Base-by-base conservation (phyloP, 2,329 filamentous ascomycete species). In the Fusarium circinatum region DNA sequence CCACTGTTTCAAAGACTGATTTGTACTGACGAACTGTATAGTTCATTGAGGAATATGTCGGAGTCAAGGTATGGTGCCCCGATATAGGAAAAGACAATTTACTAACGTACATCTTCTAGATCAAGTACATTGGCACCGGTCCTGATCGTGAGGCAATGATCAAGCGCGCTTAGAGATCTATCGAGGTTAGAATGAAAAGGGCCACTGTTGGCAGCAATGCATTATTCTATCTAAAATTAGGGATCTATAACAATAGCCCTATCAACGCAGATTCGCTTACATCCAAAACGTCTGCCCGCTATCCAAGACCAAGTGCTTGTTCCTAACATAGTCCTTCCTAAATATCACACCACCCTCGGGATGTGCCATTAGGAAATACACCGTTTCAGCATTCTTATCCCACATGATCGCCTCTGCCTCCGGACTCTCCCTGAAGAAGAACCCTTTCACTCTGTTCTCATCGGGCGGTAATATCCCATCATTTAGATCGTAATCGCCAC, bases 91-190 rank as follows among this genome's bases (percentile, higher is more conserved):
- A 11, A 15, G 24, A 3, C 1, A 38, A 17, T 28, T 36, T 47
- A 6, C 55, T 57, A 17, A 57, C 14, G 4, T 30, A 4, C 1
- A 36, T 34, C 2, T 26, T 4, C 62, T 54, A 63, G 39, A 66
- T 70, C 62, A 69, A 39, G 55, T 68, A 62, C 44, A 63, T 30
- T 38, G 39, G 39, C 8, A 68, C 71, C 73, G 52, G 91, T 12
- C 90, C 90, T 44, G 88, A 86, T 52, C 85, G 90, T 65, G 89
- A 93, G 77, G 88, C 88, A 78, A 91, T 92, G 88, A 89, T 92
- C 77, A 74, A 77, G 59, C 80, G 82, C 61, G 47, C 49, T 51
- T 75, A 36, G n/a, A 51, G 22, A 24, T 20, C 12, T 51, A 51
- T 34, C 3, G 1, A 34, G 17, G 48, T 51, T 34, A 20, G n/a